Evolutionary conservation across 2,329 filamentous ascomycete genomes (phyloP).

Genomic region (Epicoccum sorghinum): DNA sequence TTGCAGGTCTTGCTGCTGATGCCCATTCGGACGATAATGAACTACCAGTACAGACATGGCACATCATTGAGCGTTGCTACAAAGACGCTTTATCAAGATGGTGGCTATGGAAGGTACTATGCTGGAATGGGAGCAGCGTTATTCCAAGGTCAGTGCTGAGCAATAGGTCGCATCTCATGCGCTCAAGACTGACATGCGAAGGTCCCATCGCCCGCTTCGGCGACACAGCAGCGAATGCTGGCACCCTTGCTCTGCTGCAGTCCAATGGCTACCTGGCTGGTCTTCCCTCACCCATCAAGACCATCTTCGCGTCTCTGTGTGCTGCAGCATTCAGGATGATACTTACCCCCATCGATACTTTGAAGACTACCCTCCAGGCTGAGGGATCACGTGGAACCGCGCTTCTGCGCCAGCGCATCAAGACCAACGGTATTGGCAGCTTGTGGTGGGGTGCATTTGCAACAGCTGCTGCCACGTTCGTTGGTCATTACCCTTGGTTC

Average conservation of each 20-base stretch:
- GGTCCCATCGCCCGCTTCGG: conserved; percentile 38
- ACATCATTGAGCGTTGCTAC: conserved; percentile 32
- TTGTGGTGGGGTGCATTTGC: conserved; percentile 42
- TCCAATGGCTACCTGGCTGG: conserved; percentile 33
- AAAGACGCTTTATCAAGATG: conserved; percentile 33
- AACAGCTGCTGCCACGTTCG: conserved; percentile 39
- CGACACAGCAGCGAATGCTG: conserved; percentile 39
- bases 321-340: conserved; percentile 37
- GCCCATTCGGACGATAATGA: conserved; percentile 41
- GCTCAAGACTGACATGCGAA: background rate
- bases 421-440: conserved; percentile 32
- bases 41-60: conserved; percentile 41
- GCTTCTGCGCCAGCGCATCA: conserved; percentile 32
- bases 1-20: conserved; percentile 38
- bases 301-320: conserved; percentile 35
- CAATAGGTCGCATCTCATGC: background rate
- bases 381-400: conserved; percentile 31
- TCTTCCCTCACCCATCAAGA: conserved; percentile 35
- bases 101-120: conserved; percentile 34
- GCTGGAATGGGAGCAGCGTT: conserved; percentile 34
- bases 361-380: conserved; percentile 38
- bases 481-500: conserved; percentile 41
- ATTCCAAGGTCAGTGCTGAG: conserved; percentile 23
- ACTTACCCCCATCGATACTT: conserved; percentile 36
- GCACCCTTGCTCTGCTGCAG: conserved; percentile 34